Conservation (phyloP, 75 land plant species). For the Cryptomeria japonica region DNA sequence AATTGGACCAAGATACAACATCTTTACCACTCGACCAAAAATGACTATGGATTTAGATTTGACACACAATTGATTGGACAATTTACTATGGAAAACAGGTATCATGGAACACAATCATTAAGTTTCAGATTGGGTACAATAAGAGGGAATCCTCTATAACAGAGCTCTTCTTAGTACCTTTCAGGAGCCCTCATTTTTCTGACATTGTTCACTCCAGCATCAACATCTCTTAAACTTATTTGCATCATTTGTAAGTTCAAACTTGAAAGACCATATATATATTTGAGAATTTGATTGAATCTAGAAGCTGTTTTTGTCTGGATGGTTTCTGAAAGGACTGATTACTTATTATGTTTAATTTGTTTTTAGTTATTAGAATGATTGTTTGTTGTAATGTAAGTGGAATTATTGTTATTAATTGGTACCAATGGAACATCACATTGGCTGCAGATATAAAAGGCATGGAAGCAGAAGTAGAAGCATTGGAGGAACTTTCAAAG, state of each 20-base stretch:
- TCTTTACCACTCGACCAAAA: too few relatives aligned
- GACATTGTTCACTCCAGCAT: neutral
- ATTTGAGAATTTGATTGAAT: neutral
- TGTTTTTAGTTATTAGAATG: neutral
- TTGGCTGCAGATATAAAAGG: constrained; percentile 63
- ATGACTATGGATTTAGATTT: too few relatives aligned
- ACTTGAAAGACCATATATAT: neutral
- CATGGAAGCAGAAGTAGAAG: constrained; percentile 83
- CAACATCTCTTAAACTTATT: neutral
- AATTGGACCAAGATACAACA: too few relatives aligned
- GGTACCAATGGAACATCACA: neutral
- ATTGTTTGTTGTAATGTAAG: neutral
- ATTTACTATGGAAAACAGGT: too few relatives aligned
- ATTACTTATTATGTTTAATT: neutral
- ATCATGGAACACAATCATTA: too few relatives aligned
- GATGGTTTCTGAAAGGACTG: neutral
- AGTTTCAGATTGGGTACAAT: too few relatives aligned
- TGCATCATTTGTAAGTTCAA: neutral
- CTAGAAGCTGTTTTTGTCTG: neutral
- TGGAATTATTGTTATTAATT: neutral
- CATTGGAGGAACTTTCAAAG: constrained; percentile 84
- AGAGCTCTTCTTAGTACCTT: neutral
- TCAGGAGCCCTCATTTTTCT: neutral
- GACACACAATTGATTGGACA: too few relatives aligned
- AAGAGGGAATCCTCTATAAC: neutral